Conservation (phyloP, 176 grass and related monocot genomes). For the Musa itinerans region DNA sequence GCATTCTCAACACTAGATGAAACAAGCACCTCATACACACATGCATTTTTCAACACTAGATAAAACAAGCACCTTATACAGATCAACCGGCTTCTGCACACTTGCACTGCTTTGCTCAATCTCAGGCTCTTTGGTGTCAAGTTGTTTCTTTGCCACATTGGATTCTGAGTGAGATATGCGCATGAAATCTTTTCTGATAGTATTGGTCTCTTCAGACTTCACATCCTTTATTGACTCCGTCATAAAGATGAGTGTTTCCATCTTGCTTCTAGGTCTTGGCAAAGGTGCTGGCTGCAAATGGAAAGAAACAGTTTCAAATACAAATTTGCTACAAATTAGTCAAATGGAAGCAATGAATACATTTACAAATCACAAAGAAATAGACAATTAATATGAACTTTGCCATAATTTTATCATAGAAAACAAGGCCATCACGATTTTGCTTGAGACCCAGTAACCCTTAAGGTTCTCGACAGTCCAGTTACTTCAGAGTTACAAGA, state of each 20-base stretch:
- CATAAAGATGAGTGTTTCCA: conserved; percentile 78
- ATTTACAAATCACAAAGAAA: conserved; percentile 6
- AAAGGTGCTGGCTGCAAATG: conserved; percentile 64
- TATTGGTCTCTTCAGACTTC: conserved; percentile 35
- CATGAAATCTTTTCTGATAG: conserved; percentile 27
- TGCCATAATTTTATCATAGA: background rate
- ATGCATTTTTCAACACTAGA: background rate
- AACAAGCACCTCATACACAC: conserved; percentile 69
- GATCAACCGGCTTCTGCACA: conserved; percentile 78
- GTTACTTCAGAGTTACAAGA: background rate
- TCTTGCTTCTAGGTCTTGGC: conserved; percentile 71
- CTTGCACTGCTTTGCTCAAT: conserved; percentile 29
- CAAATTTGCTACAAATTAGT: background rate
- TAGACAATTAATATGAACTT: background rate
- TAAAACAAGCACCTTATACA: conserved; percentile 67
- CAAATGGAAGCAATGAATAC: background rate
- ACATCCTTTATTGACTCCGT: conserved; percentile 48
- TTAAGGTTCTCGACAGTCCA: background rate
- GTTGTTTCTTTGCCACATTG: conserved; percentile 30
- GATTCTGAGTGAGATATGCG: conserved; percentile 29
- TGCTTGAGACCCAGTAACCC: background rate
- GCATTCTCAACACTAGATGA: background rate
- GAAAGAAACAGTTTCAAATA: conserved; percentile 16
- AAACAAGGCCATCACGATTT: background rate
- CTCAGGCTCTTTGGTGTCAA: conserved; percentile 28